Percentiles rank a stretch among this genome's conserved stretches.
These are phyloP conservation scores for Diaporthe sp. DNA, from an alignment of 2,329 filamentous ascomycete species.

Conservation along the genomic window DNA sequence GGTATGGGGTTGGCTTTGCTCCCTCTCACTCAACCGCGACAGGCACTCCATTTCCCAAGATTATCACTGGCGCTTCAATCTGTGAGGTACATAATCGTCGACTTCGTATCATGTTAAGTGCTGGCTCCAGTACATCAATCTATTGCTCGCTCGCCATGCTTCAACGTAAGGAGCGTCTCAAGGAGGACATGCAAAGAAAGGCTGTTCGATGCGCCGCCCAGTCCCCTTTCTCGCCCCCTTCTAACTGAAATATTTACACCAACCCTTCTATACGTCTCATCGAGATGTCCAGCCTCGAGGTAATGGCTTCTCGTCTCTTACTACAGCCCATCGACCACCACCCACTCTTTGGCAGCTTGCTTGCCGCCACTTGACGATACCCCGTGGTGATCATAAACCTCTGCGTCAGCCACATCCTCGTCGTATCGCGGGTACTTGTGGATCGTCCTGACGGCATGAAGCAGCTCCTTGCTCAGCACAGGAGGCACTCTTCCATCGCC, in stretches of 20 bases:
- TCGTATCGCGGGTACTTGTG: slow-evolving; percentile 61
- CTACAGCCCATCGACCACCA: not conserved
- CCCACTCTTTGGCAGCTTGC: slow-evolving; percentile 2
- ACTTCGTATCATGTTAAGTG: no score
- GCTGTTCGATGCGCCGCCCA: not conserved
- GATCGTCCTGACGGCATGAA: slow-evolving; percentile 64
- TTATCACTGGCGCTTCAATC: not conserved
- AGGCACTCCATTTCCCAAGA: not conserved
- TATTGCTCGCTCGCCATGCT: not conserved
- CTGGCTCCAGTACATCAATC: not conserved
- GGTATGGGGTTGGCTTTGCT: not conserved
- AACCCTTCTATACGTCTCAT: not conserved
- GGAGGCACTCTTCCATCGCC: slow-evolving; percentile 64
- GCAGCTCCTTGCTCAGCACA: slow-evolving; percentile 56
- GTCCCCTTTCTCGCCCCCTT: not conserved
- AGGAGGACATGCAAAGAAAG: not conserved
- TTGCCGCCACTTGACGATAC: not conserved
- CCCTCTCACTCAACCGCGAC: no score
- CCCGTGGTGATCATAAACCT: not conserved
- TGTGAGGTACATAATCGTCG: not conserved
- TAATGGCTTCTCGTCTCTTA: no score
- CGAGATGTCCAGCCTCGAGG: not conserved
- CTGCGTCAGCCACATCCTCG: slow-evolving; percentile 26
- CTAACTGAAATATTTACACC: not conserved
- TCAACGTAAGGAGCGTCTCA: not conserved